phyloP scores from a whole-genome alignment of 208 protist species.

The Strigomonas culicis region DNA sequence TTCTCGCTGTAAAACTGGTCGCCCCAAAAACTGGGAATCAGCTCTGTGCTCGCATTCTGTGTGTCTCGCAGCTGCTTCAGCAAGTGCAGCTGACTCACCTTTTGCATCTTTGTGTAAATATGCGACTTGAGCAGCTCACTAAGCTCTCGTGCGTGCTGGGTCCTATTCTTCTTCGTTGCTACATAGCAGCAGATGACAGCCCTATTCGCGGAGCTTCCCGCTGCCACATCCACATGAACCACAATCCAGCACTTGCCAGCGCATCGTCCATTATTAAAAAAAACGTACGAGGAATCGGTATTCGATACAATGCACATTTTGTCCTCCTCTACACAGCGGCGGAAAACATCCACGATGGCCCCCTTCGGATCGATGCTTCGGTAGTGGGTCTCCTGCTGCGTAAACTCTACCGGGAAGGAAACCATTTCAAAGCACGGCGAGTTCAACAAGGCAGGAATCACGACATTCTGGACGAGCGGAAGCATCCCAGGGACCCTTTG shows the following conservation, averaged over 20 bases:
- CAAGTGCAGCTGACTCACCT: slow-evolving; percentile 80
- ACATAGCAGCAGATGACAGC: slow-evolving; percentile 56
- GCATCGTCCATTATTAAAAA: slow-evolving; percentile 36
- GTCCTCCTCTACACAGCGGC: slow-evolving; percentile 68
- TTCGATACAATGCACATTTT: slow-evolving; percentile 63
- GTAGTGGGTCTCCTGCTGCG: slow-evolving; percentile 53
- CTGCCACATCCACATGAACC: slow-evolving; percentile 37
- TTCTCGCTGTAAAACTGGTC: slow-evolving; percentile 56
- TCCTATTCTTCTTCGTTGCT: neutral
- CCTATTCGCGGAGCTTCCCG: slow-evolving; percentile 6
- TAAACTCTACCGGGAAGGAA: slow-evolving; percentile 69
- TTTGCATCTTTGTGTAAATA: slow-evolving; percentile 55
- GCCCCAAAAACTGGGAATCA: slow-evolving; percentile 76
- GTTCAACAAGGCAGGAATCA: slow-evolving; percentile 61
- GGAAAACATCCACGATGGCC: slow-evolving; percentile 58
- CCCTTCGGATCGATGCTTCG: slow-evolving; percentile 47
- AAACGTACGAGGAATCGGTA: slow-evolving; percentile 32
- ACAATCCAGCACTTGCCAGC: slow-evolving; percentile 63
- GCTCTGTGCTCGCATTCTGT: slow-evolving; percentile 69
- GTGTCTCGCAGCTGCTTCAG: slow-evolving; percentile 84
- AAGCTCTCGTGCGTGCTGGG: neutral
- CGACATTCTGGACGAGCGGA: slow-evolving; percentile 41
- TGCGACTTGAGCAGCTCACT: slow-evolving; percentile 30
- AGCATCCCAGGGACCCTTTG: slow-evolving; percentile 25
- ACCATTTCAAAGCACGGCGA: slow-evolving; percentile 35